Evolutionary conservation across 176 grass and related monocot genomes (phyloP), one percentile per base, ranked within the genome.

Genomic region (Musa troglodytarum): DNA sequence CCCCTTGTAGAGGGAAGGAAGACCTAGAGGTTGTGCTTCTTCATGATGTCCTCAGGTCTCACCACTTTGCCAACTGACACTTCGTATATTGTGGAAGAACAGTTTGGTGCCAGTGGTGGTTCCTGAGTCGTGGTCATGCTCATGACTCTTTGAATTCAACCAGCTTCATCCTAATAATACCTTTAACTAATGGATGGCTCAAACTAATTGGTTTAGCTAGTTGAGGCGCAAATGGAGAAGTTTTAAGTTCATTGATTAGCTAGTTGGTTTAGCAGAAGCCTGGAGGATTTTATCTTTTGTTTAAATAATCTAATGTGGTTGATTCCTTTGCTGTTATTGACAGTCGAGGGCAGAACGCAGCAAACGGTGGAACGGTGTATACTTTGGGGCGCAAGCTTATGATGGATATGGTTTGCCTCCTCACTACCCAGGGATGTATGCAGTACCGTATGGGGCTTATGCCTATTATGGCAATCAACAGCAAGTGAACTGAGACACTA

Each of bases 391-490:
- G 29, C 59, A 77, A n/a, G 11, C 8, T 1, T 65, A 65, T 20
- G 49, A 77, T 52, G 75, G 75, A 53, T 77, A 77, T 59, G 34
- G 61, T 16, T 64, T 64, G 24, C 56, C 57, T 61, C 74, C 73
- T 23, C 56, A 63, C 43, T 62, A 76, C 43, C 74, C 74, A 1
- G 49, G 43, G 21, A 52, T 65, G 43, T 77, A 77, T 2, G 11
- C 61, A 14, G 61, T 61, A 52, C 56, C 75, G 4, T 77, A 77
- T 53, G 75, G 75, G n/a, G 75, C 75, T 52, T 77, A 77, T 19
- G 49, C 49, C 10, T 65, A 53, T 2, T 77, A 77, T 13, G 75
- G 75, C n/a, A 77, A 65, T 22, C 75, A 77, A 77, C 75, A 77
- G 49, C 75, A 66, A 65, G 75, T 77, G 11, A 77, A 52, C 8